Percentiles rank a stretch among this genome's conserved stretches.
Evolutionary conservation across 2,329 filamentous ascomycete genomes (phyloP).

Genomic region (Colletotrichum abscissum): DNA sequence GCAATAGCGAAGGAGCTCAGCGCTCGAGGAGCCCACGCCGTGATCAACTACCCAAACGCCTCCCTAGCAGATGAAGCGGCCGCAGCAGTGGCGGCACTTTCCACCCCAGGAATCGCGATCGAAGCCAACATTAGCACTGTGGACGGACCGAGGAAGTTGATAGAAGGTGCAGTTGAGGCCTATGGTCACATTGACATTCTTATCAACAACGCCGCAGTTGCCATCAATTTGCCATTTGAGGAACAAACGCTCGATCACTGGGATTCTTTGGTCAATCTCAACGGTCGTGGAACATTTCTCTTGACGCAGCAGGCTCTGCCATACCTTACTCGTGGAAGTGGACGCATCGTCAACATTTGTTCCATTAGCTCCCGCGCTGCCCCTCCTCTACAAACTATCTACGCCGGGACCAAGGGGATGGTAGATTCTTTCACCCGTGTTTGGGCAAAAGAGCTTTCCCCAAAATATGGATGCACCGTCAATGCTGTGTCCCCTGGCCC

Average conservation of each 20-base stretch:
- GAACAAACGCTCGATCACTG: not conserved
- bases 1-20: not conserved
- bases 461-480: not conserved
- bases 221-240: not conserved
- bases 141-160: not conserved
- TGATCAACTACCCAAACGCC: not conserved
- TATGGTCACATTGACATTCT: not conserved
- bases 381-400: not conserved
- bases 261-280: not conserved
- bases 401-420: not conserved
- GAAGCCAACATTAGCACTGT: not conserved
- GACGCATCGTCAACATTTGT: not conserved
- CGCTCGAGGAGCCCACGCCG: not conserved
- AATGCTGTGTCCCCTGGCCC: not conserved
- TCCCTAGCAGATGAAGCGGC: not conserved
- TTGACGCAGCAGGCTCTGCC: not conserved
- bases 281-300: not conserved
- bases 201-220: not conserved
- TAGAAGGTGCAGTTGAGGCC: not conserved
- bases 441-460: not conserved
- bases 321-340: not conserved
- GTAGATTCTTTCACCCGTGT: not conserved
- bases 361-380: not conserved
- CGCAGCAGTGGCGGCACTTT: not conserved
- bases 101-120: not conserved